Percentiles rank a stretch among this genome's conserved stretches.
These are phyloP conservation scores for Pseudocercospora fijiensis DNA, from an alignment of 2,329 filamentous ascomycete species.

Conservation along the genomic window DNA sequence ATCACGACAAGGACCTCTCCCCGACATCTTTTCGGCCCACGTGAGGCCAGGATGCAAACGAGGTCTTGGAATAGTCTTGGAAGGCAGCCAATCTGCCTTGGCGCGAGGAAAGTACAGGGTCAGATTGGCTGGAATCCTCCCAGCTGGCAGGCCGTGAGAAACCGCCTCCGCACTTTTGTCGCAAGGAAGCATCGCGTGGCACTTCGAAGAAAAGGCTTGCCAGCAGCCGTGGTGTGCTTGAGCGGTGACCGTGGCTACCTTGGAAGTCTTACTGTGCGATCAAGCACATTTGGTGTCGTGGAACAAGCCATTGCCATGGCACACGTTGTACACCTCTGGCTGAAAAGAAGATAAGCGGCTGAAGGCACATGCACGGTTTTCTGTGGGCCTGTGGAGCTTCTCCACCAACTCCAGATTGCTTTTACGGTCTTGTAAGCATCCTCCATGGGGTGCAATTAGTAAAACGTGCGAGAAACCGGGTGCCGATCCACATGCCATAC, in stretches of 20 bases:
- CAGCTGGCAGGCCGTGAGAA: background rate
- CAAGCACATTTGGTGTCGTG: slow-evolving; percentile 5
- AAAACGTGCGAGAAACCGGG: slow-evolving; percentile 4
- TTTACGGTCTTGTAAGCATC: background rate
- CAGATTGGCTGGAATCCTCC: background rate
- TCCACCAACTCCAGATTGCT: background rate
- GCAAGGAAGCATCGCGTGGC: slow-evolving; percentile 12
- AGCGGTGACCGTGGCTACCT: background rate
- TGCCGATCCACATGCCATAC: slow-evolving; percentile 11
- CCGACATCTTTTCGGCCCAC: slow-evolving; percentile 13
- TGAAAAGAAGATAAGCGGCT: background rate
- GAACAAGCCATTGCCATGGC: slow-evolving; percentile 8
- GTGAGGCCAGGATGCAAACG: slow-evolving; percentile 9
- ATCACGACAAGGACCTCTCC: background rate
- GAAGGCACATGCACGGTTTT: background rate
- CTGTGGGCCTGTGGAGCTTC: background rate
- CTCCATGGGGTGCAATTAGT: background rate
- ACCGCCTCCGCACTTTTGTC: slow-evolving; percentile 9
- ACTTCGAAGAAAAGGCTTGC: slow-evolving; percentile 14
- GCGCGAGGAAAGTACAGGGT: background rate
- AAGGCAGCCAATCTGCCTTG: slow-evolving; percentile 13
- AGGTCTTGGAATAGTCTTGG: slow-evolving; percentile 19
- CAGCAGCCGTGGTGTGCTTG: slow-evolving; percentile 11
- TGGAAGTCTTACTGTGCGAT: slow-evolving; percentile 5
- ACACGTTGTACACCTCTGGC: background rate